Evolutionary conservation across 306 rosid genomes (phyloP).

Genomic region (Ziziphus jujuba): DNA sequence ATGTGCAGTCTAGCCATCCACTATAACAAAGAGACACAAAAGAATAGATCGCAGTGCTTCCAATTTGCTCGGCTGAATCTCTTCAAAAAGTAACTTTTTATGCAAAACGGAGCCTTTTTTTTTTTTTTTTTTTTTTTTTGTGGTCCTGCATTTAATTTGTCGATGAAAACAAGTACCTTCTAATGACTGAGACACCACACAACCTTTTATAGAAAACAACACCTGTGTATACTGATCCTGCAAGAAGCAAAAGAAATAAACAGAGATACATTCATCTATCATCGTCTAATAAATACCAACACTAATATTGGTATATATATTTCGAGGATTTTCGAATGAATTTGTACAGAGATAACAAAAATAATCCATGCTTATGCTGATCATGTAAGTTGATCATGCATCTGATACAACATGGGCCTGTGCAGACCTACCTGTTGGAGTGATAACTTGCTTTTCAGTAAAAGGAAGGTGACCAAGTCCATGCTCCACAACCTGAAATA

Average conservation of each 20-base stretch:
- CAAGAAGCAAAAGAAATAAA: not conserved
- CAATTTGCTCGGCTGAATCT: not conserved
- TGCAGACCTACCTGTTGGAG: constrained; percentile 17
- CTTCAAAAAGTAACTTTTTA: no score
- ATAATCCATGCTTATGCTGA: not conserved
- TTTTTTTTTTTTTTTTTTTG: no score
- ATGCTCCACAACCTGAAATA: constrained; percentile 27
- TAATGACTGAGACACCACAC: constrained; percentile 29
- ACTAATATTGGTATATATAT: not conserved
- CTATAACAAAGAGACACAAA: no score
- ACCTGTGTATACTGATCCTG: constrained; percentile 28
- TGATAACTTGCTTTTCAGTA: constrained; percentile 18
- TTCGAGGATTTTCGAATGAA: no score
- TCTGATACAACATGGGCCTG: not conserved
- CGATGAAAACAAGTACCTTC: constrained; percentile 16
- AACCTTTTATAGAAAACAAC: constrained; percentile 19
- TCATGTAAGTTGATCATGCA: not conserved
- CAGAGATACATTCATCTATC: not conserved
- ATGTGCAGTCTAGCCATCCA: not conserved
- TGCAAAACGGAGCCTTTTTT: no score
- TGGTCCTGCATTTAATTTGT: not conserved
- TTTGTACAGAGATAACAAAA: not conserved
- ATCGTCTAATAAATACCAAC: not conserved
- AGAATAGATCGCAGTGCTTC: not conserved
- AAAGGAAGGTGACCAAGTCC: constrained; percentile 30